Percentiles rank a stretch among this genome's conserved stretches.
These are phyloP conservation scores for Didymosphaeria variabile DNA, from an alignment of 2,329 filamentous ascomycete species.

Conservation along the genomic window DNA sequence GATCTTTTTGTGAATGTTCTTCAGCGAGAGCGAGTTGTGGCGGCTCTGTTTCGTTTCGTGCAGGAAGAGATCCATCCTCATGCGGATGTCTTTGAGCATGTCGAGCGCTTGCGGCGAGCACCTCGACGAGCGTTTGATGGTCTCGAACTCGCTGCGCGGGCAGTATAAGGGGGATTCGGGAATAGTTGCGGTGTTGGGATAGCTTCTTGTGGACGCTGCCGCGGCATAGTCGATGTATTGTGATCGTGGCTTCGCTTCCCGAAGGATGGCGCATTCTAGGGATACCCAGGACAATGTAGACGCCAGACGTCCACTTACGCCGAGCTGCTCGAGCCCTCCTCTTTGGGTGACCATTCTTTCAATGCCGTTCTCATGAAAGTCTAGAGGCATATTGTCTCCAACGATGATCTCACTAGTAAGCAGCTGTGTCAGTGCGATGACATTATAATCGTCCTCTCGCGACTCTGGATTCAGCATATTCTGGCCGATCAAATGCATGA, in stretches of 20 bases:
- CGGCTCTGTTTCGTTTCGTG: constrained; percentile 31
- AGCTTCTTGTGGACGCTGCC: constrained; percentile 22
- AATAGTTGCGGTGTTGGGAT: constrained; percentile 31
- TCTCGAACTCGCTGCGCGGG: constrained; percentile 39
- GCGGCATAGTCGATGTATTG: constrained; percentile 43
- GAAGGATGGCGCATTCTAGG: constrained; percentile 44
- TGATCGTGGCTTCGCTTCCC: constrained; percentile 33
- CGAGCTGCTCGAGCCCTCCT: constrained; percentile 45
- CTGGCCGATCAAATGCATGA: constrained; percentile 43
- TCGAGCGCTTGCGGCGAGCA: constrained; percentile 28
- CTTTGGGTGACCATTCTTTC: constrained; percentile 43
- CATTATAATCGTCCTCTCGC: constrained; percentile 43
- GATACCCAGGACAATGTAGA: constrained; percentile 43
- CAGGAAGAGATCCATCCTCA: constrained; percentile 44
- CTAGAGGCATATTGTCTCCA: constrained; percentile 30
- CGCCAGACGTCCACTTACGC: constrained; percentile 42
- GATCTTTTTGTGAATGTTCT: constrained; percentile 33
- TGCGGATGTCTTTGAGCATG: constrained; percentile 38
- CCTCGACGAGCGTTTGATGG: constrained; percentile 31
- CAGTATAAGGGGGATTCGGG: constrained; percentile 50
- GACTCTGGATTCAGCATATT: constrained; percentile 34
- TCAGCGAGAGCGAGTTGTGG: constrained; percentile 27
- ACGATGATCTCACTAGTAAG: constrained; percentile 46
- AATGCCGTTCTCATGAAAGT: constrained; percentile 41
- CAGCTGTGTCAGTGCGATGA: constrained; percentile 49